Evolutionary conservation across 495 filamentous ascomycete genomes (phyloP).

Genomic region (Tuber magnatum): DNA sequence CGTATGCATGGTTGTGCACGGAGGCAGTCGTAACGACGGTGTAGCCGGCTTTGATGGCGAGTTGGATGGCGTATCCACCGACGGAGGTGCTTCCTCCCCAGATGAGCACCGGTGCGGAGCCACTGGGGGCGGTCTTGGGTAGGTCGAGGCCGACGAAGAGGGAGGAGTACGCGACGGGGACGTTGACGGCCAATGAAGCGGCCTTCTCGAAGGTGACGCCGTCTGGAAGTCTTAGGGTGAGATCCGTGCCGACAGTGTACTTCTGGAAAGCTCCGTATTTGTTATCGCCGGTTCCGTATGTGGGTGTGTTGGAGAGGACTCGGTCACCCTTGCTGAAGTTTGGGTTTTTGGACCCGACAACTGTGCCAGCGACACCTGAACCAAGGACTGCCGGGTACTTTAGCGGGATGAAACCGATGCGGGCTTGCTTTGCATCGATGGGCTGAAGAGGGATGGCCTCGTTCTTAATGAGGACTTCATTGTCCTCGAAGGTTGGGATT

Average conservation of each 20-base stretch:
- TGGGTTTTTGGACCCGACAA: slow-evolving; percentile 33
- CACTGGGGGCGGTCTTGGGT: slow-evolving; percentile 6
- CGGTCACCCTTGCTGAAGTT: slow-evolving; percentile 35
- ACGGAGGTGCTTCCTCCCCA: slow-evolving; percentile 40
- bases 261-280: slow-evolving; percentile 40
- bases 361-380: slow-evolving; percentile 32
- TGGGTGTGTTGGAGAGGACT: slow-evolving; percentile 18
- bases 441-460: slow-evolving; percentile 28
- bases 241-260: slow-evolving; percentile 31
- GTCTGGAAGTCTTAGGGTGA: slow-evolving; percentile 22
- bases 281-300: slow-evolving; percentile 16
- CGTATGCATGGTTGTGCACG: slow-evolving; percentile 36
- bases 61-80: slow-evolving; percentile 40
- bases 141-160: slow-evolving; percentile 32
- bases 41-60: slow-evolving; percentile 39
- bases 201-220: slow-evolving; percentile 18
- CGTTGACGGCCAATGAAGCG: slow-evolving; percentile 15
- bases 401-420: slow-evolving; percentile 27
- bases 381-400: slow-evolving; percentile 39
- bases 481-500: slow-evolving; percentile 2
- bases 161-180: slow-evolving; percentile 27
- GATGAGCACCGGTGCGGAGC: slow-evolving; percentile 24
- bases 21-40: slow-evolving; percentile 43
- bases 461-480: slow-evolving; percentile 20
- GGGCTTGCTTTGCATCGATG: slow-evolving; percentile 21